phyloP scores from a whole-genome alignment of 2,329 filamentous ascomycete species.

The Penicillium aurantiogriseum region DNA sequence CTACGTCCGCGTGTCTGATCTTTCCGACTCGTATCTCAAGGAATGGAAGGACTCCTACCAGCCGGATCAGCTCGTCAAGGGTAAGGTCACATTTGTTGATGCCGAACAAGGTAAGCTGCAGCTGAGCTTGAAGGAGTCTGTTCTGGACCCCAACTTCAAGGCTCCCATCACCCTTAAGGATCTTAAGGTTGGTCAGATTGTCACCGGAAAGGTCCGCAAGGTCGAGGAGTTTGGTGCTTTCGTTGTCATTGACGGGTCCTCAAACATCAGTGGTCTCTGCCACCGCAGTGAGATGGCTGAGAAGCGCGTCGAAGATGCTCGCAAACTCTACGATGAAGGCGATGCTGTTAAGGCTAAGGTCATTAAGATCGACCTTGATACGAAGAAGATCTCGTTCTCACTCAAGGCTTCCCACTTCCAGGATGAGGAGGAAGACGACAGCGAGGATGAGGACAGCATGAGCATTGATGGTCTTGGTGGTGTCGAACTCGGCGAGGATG shows the following conservation, averaged over 20 bases:
- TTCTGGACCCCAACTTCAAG: slow-evolving; percentile 75
- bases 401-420: slow-evolving; percentile 91
- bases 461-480: slow-evolving; percentile 33
- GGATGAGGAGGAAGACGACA: slow-evolving; percentile 51
- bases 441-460: slow-evolving; percentile 48
- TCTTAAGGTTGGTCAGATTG: slow-evolving; percentile 72
- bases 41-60: slow-evolving; percentile 92
- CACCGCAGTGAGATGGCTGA: slow-evolving; percentile 92
- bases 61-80: slow-evolving; percentile 85
- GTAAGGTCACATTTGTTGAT: slow-evolving; percentile 75
- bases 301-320: slow-evolving; percentile 75
- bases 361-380: slow-evolving; percentile 70
- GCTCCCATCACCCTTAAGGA: slow-evolving; percentile 73
- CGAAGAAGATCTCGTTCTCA: slow-evolving; percentile 81
- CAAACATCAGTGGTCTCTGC: slow-evolving; percentile 88
- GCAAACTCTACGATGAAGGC: slow-evolving; percentile 83
- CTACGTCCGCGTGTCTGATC: slow-evolving; percentile 79
- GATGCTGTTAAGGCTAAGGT: slow-evolving; percentile 93
- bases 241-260: slow-evolving; percentile 80
- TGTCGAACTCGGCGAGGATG: slow-evolving; percentile 37
- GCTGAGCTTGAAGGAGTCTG: slow-evolving; percentile 82
- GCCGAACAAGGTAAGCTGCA: slow-evolving; percentile 68
- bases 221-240: slow-evolving; percentile 96
- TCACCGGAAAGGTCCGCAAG: slow-evolving; percentile 89
- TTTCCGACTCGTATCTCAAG: slow-evolving; percentile 89